Base-by-base conservation (phyloP, 2,329 filamentous ascomycete species). In the Fusarium virguliforme region DNA sequence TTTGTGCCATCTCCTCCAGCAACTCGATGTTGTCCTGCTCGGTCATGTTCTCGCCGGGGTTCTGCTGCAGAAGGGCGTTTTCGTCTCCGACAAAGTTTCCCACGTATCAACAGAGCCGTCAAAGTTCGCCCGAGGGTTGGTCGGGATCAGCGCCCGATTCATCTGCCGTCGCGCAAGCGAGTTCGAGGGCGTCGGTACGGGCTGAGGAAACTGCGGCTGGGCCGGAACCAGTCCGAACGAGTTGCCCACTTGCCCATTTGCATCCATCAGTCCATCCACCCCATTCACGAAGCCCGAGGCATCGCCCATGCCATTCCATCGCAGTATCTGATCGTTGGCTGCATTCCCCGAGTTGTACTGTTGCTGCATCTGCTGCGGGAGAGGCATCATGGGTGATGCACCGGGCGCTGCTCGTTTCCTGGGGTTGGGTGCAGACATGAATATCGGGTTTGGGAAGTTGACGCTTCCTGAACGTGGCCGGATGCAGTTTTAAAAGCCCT, bases 391-490 rank as follows among this genome's bases (percentile, higher is more conserved):
- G n/a, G 93, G 91, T 38, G 89, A 87, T 68, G 90, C 84, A 78
- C 91, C 92, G 62, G 93, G 91, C 51, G 93, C 92, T 73, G 91
- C 85, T 79, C 93, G 88, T 84, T 96, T 96, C 81, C 92, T 83
- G 22, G 86, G 79, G 70, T 88, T 88, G 50, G 83, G 81, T 34
- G 82, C 77, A 63, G 87, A 84, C 85, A 87, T 87, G 67, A 68
- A 63, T 43, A 57, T 56, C 38, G 34, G 28, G 30, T 18, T 60
- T 40, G 24, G 32, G 58, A 53, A 43, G 30, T 62, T 60, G n/a
- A 51, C 37, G 43, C 72, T 72, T 64, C 70, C 32, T 48, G 22
- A 41, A 46, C 69, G 66, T 62, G 64, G 62, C 50, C 54, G 59
- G 51, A 40, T 57, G 46, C n/a, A 51, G 32, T 38, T 66, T 54